Evolutionary conservation across 1,284 basidiomycete genomes (phyloP).

Genomic region (Tausonia pullulans): DNA sequence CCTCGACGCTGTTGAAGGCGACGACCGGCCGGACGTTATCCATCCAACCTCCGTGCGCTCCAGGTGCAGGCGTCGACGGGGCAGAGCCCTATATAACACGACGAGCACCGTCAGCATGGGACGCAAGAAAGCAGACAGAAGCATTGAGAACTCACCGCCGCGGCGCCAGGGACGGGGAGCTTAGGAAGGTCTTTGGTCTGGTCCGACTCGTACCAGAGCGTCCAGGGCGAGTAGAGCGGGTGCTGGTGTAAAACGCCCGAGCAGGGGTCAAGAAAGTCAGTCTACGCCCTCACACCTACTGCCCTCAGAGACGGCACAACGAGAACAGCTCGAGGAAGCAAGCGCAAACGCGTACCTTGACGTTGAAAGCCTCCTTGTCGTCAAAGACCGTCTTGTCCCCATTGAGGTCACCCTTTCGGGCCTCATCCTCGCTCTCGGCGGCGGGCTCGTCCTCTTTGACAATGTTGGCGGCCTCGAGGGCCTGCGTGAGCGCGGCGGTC

Average conservation of each 20-base stretch:
- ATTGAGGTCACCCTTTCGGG: slow-evolving; percentile 29
- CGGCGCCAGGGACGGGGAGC: slow-evolving; percentile 43
- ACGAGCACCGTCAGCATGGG: not conserved
- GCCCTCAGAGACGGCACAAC: not conserved
- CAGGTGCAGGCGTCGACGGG: slow-evolving; percentile 26
- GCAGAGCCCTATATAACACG: not conserved
- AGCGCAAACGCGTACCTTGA: slow-evolving; percentile 51
- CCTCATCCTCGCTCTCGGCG: not conserved
- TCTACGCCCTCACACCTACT: not conserved
- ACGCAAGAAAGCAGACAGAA: too few species aligned
- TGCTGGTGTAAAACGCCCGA: slow-evolving; percentile 45
- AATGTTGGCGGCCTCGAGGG: slow-evolving; percentile 13
- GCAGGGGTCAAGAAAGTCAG: not conserved
- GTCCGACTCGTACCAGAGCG: slow-evolving; percentile 92
- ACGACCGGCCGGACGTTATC: slow-evolving; percentile 93
- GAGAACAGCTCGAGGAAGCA: not conserved
- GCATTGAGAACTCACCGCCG: slow-evolving; percentile 39
- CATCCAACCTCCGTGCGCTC: slow-evolving; percentile 69
- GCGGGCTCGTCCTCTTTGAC: not conserved
- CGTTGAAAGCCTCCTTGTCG: slow-evolving; percentile 78
- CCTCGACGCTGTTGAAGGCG: slow-evolving; percentile 85
- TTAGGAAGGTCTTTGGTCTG: slow-evolving; percentile 76
- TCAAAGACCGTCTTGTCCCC: slow-evolving; percentile 67
- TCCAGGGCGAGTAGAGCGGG: slow-evolving; percentile 87
- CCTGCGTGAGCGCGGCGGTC: slow-evolving; percentile 7